Evolutionary conservation across 148 eudicot genomes (phyloP), one percentile per base, ranked within the genome.

Genomic region (Agrostemma githago): DNA sequence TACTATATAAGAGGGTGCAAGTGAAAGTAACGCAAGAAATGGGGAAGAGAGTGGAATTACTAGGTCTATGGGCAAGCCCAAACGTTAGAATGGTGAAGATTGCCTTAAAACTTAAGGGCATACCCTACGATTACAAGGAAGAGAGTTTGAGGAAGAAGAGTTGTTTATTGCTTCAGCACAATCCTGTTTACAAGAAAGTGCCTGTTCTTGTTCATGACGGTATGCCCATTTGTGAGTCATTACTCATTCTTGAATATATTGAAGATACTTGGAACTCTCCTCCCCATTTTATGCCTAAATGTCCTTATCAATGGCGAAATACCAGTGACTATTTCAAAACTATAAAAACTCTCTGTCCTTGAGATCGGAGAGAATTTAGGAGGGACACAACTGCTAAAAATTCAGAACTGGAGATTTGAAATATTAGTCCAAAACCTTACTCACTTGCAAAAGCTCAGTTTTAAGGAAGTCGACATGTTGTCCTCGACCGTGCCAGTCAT

Each of bases 51-150:
- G 83, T 83, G 57, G 43, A 41, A 68, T 26, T 80, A 3, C 72
- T 71, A 61, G 85, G 85, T 3, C 59, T 83, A 78, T 83, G 81
- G 83, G 83, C 77, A 5, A 83, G 85, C 46, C 83, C 85, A 15
- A 80, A 40, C 12, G 83, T 72, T 53, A 83, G 81, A 69, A 77
- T 75, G 76, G 83, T 83, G 20, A 70, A 73, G 61, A 68, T 83
- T n/a, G 85, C 83, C 81, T 73, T 80, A 4, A 76, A 77, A 74
- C 4, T 74, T 4, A 83, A 80, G 79, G 81, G 79, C 57, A 79
- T 82, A 68, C 44, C 77, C 54, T 82, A 72, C 51, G 82, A 82
- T 1, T 72, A 76, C 11, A 39, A 76, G 3, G 85, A 82, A 67
- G 85, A 82, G 51, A 75, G 69, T 42, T 16, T 79, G 63, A 72